Base-by-base conservation (phyloP, 176 grass and related monocot genomes). In the Chloris gayana region DNA sequence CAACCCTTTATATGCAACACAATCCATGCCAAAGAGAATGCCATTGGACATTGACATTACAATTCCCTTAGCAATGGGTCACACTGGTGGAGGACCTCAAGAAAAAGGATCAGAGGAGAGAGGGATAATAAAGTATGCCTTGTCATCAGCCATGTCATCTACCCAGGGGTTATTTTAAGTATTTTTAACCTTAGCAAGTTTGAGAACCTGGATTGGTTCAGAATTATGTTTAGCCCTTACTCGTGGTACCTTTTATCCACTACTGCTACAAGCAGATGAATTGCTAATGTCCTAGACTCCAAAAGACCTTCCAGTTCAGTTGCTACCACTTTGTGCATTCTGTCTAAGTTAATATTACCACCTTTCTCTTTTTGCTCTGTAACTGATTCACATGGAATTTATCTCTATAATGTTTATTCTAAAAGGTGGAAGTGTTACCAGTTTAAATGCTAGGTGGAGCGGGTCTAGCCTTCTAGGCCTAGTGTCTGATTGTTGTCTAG, bases 261-360 rank as follows among this genome's bases (percentile, higher is more conserved):
- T 56, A 29, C 34, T 42, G 32, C 81, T 44, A 32, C 22, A 83
- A 83, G 60, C 32, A 66, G 72, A 67, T 75, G 38, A 68, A 69
- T 76, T 34, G 4, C 67, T 68, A 73, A 66, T 67, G 68, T 25
- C 30, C 56, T 24, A 63, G 29, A 46, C 53, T 72, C 13, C 54
- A 72, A 62, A 45, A 81, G 42, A 70, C 30, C 67, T 81, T 34
- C 45, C 67, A 71, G 59, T 81, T 71, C 19, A 13, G 17, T 54
- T 66, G 73, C 24, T 22, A 54, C 45, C 63, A 80, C 41, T 25
- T 35, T 80, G 11, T 42, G 65, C 41, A 58, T 44, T 70, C 35
- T 70, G 54, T 70, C 35, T 62, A 29, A 70, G 32, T 50, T 84
- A 27, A 69, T 68, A 46, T 34, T 70, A 47, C 37, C 39, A 45